These are phyloP conservation scores for Fusarium coffeatum DNA, from an alignment of 2,329 filamentous ascomycete species.

Conservation along the genomic window DNA sequence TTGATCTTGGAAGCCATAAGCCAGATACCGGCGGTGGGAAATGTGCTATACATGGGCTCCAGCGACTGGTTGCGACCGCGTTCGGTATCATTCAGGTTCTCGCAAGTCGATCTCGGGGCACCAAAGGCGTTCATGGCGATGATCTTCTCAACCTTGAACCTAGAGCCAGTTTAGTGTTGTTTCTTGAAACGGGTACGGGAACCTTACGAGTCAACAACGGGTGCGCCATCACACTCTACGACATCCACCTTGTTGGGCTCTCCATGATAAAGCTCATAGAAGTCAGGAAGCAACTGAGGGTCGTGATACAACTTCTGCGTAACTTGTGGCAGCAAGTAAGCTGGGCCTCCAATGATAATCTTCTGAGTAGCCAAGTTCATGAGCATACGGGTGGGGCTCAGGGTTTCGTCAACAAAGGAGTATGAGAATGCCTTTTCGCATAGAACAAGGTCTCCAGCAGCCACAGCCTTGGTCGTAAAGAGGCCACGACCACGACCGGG, in stretches of 20 bases:
- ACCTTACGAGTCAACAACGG: neutral
- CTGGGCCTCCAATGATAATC: neutral
- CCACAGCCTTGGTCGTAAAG: neutral
- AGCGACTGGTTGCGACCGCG: neutral
- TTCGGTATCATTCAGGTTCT: neutral
- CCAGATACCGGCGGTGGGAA: neutral
- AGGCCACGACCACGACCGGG: neutral
- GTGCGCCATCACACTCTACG: neutral
- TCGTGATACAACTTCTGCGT: neutral
- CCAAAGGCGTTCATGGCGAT: neutral
- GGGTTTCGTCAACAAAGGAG: neutral
- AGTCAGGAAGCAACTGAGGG: neutral
- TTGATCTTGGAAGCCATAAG: neutral
- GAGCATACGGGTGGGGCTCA: neutral
- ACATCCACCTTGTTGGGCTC: neutral
- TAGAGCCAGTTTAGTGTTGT: rapidly evolving
- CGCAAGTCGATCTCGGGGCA: neutral
- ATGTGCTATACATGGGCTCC: neutral
- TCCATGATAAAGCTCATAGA: neutral
- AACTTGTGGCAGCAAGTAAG: neutral
- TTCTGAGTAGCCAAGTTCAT: neutral
- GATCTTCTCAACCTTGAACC: neutral
- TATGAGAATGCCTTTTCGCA: neutral
- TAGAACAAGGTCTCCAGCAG: neutral
- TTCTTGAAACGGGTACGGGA: rapidly evolving